phyloP scores from a whole-genome alignment of 352 stramenopile genomes.

The Phytophthora syringae region DNA sequence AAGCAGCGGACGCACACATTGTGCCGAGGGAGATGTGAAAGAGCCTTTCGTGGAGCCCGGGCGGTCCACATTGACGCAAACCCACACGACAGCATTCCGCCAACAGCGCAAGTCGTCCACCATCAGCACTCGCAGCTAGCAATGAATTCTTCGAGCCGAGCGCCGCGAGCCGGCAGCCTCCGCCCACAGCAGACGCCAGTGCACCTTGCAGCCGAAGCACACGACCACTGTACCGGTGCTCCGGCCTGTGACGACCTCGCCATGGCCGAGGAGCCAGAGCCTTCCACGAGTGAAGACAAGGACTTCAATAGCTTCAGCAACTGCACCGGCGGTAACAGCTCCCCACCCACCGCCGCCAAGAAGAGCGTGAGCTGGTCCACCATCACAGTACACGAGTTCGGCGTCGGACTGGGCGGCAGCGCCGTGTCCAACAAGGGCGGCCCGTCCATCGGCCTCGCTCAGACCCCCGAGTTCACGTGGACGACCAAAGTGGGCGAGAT shows the following conservation, averaged over 20 bases:
- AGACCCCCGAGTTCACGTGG: slow-evolving; percentile 69
- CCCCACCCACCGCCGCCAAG: slow-evolving; percentile 1
- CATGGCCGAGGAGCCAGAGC: slow-evolving; percentile 5
- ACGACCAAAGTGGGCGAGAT: slow-evolving; percentile 74
- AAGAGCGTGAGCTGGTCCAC: slow-evolving; percentile 45
- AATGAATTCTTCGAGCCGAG: slow-evolving; percentile 20
- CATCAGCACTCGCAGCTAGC: slow-evolving; percentile 5
- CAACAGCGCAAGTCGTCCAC: slow-evolving; percentile 21
- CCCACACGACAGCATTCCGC: slow-evolving; percentile 37
- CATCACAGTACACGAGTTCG: slow-evolving; percentile 71
- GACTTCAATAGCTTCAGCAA: not conserved
- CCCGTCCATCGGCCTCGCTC: slow-evolving; percentile 60
- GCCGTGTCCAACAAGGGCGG: slow-evolving; percentile 65
- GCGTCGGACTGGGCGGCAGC: slow-evolving; percentile 60
- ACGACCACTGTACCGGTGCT: slow-evolving; percentile 4
- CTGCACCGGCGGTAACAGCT: not conserved
- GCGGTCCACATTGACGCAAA: slow-evolving; percentile 36
- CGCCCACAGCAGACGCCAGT: slow-evolving; percentile 3
- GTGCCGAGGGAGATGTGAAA: not conserved
- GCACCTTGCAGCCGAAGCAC: not conserved
- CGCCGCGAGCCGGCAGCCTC: slow-evolving; percentile 8
- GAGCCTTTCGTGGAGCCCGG: slow-evolving; percentile 31
- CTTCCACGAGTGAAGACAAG: not conserved
- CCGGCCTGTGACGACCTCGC: not conserved
- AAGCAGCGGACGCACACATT: slow-evolving; percentile 31